A percentile compares a stretch with the other conserved stretches of the same genome.
Conservation (phyloP, 1,284 basidiomycete species). For the Puccinia novopanici region DNA sequence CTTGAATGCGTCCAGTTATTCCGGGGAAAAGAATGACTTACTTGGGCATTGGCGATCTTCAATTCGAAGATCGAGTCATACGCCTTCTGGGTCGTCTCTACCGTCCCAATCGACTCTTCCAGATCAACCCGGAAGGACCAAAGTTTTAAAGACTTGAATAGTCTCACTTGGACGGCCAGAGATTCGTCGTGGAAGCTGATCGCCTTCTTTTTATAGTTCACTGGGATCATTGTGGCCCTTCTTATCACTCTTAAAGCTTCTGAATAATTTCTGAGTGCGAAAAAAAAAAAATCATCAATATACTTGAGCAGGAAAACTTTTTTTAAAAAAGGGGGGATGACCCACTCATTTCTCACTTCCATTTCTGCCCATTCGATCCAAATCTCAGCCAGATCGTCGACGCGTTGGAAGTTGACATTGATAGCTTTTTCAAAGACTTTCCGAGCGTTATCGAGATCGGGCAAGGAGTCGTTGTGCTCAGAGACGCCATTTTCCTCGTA, state of each 20-base stretch:
- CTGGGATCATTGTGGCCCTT: constrained; percentile 84
- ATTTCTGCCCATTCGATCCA: constrained; percentile 99
- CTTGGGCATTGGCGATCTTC: constrained; percentile 95
- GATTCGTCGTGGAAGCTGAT: constrained; percentile 92
- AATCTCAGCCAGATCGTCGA: constrained; percentile 95
- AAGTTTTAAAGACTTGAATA: constrained; percentile 97
- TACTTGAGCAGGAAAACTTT: neutral
- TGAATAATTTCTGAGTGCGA: constrained; percentile 76
- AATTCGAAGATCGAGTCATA: constrained; percentile 97
- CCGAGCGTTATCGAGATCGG: constrained; percentile 79
- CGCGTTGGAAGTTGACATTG: constrained; percentile 87
- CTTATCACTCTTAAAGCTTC: constrained; percentile 94
- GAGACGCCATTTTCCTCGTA: constrained; percentile 86
- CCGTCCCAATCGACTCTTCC: constrained; percentile 91
- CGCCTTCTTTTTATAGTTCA: constrained; percentile 69
- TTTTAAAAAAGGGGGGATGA: constrained; percentile 52
- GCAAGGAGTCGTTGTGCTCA: constrained; percentile 59
- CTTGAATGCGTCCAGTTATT: no score
- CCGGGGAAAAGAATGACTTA: constrained; percentile 46
- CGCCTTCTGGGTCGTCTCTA: constrained; percentile 85
- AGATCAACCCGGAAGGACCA: constrained; percentile 99
- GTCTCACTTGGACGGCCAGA: constrained; percentile 78
- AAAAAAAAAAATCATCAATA: neutral
- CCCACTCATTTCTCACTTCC: constrained; percentile 91
- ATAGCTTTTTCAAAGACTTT: constrained; percentile 90